These are phyloP conservation scores for Ustilago loliicola DNA, from an alignment of 1,284 basidiomycete genomes.

Conservation along the genomic window DNA sequence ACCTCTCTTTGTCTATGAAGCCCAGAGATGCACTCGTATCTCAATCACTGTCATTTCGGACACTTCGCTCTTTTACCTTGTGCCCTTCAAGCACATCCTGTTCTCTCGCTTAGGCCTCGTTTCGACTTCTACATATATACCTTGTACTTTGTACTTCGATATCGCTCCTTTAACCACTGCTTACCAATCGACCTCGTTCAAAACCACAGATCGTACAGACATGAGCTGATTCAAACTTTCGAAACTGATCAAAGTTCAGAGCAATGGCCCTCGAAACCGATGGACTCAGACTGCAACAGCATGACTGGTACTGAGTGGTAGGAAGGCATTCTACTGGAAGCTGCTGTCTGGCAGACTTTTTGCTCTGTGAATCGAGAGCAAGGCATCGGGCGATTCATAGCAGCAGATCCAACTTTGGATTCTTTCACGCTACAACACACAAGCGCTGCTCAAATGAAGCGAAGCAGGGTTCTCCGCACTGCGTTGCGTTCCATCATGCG, in stretches of 20 bases:
- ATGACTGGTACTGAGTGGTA: neutral
- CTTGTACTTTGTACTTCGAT: slow-evolving; percentile 1
- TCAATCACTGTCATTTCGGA: neutral
- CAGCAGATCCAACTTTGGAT: neutral
- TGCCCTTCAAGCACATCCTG: neutral
- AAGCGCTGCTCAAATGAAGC: neutral
- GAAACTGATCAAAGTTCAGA: too few relatives aligned
- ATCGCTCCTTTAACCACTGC: neutral
- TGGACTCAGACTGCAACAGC: neutral
- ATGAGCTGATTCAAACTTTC: too few relatives aligned
- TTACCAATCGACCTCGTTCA: neutral
- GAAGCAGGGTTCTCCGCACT: too few relatives aligned
- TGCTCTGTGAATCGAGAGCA: neutral
- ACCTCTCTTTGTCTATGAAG: too few relatives aligned
- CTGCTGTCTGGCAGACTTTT: neutral
- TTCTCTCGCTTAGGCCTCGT: neutral
- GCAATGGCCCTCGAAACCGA: too few relatives aligned
- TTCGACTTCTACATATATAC: neutral
- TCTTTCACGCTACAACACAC: slow-evolving; percentile 18
- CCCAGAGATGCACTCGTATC: neutral
- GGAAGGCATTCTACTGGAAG: neutral
- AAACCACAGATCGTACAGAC: neutral
- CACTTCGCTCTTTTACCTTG: neutral
- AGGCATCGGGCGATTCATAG: slow-evolving; percentile 11
- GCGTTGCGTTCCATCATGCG: neutral